These are phyloP conservation scores for Plantago rigida DNA, from an alignment of 305 asterid genomes.

Conservation along the genomic window DNA sequence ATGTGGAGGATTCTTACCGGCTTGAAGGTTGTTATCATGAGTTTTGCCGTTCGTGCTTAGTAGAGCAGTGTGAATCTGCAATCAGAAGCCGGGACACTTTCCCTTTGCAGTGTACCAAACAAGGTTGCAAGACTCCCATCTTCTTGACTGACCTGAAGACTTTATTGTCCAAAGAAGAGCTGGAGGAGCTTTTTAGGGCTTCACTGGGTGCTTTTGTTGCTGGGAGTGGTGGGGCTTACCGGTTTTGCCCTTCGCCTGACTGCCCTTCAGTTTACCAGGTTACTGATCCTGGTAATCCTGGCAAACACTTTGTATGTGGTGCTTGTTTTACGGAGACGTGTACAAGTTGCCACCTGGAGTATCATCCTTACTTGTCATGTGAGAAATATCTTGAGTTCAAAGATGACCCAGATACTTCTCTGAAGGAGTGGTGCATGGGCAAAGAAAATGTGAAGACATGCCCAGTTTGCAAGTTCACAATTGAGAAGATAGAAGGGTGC, in stretches of 20 bases:
- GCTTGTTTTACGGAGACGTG: slow-evolving; percentile 79
- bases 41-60: slow-evolving; percentile 68
- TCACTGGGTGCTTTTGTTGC: slow-evolving; percentile 68
- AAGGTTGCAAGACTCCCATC: slow-evolving; percentile 45
- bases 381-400: slow-evolving; percentile 58
- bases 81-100: slow-evolving; percentile 52
- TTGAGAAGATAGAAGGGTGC: slow-evolving; percentile 93
- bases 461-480: slow-evolving; percentile 57
- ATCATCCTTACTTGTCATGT: slow-evolving; percentile 66
- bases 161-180: slow-evolving; percentile 44
- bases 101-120: slow-evolving; percentile 50
- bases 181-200: slow-evolving; percentile 76
- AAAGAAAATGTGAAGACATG: slow-evolving; percentile 66
- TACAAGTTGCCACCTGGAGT: slow-evolving; percentile 74
- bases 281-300: slow-evolving; percentile 27
- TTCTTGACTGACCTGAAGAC: slow-evolving; percentile 54
- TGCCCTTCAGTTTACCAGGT: slow-evolving; percentile 73
- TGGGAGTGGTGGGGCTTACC: slow-evolving; percentile 45
- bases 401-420: slow-evolving; percentile 65
- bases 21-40: slow-evolving; percentile 67
- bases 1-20: slow-evolving; percentile 52
- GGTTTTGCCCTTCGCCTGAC: slow-evolving; percentile 90
- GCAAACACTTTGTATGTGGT: slow-evolving; percentile 46
- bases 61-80: slow-evolving; percentile 72
- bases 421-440: slow-evolving; percentile 70